Evolutionary conservation across 1,284 basidiomycete genomes (phyloP), one percentile per base, ranked within the genome.

Genomic region (Tetrapyrgos nigripes): DNA sequence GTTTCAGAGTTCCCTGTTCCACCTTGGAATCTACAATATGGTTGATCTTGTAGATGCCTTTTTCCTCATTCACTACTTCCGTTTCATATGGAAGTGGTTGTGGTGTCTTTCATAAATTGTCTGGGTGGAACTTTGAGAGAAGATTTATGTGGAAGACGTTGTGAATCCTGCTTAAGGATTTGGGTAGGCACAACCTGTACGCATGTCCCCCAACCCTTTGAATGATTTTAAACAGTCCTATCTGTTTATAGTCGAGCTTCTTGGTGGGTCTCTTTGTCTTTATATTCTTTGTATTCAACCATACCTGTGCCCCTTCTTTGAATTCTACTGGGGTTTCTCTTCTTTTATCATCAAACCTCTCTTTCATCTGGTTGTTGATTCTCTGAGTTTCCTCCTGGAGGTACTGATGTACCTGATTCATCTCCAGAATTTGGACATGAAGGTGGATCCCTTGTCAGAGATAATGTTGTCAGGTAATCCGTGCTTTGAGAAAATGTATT

Each of bases 401-500:
- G 14, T 49, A 55, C 2, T 33, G 2, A 24, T 48, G 46, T 21
- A 49, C 8, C 4, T 48, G 19, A 4, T 17, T 6, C 17, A 27
- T 4, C n/a, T 35, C 21, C 24, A 58, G 46, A 61, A 61, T 23
- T 44, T 33, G 14, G 46, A 50, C n/a, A n/a, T n/a, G n/a, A n/a
- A n/a, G n/a, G n/a, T n/a, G n/a, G n/a, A n/a, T n/a, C n/a, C n/a
- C n/a, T n/a, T n/a, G n/a, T n/a, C n/a, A n/a, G n/a, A n/a, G n/a
- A n/a, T n/a, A n/a, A n/a, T n/a, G n/a, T n/a, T 8, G 5, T 24
- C 24, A 11, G 60, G 52, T 27, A 59, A 23, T 13, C 60, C 57
- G 44, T 61, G 60, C 27, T 59, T 40, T 40, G 40, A 8, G 43
- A 49, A 61, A 4, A 61, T 35, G 28, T 58, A 19, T 17, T 31